A percentile compares a stretch with the other conserved stretches of the same genome.
Evolutionary conservation across 2,329 filamentous ascomycete species (phyloP).

Genomic region (Tolypocladium album): DNA sequence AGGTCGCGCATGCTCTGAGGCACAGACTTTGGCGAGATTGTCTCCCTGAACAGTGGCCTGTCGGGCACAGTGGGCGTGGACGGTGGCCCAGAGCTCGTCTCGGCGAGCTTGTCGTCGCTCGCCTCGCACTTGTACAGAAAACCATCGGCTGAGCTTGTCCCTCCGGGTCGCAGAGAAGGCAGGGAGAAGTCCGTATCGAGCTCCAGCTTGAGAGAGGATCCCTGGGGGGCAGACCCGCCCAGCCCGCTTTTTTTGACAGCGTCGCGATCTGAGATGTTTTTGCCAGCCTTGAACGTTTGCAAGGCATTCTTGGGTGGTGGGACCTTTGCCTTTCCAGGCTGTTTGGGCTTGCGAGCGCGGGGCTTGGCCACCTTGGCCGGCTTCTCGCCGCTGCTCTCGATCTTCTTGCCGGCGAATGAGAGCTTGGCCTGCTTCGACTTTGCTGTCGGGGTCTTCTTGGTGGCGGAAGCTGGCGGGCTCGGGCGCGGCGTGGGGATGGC

Average conservation of each 20-base stretch:
- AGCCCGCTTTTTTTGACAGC: conserved; percentile 10
- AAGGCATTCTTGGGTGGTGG: conserved; percentile 27
- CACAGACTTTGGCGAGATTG: conserved; percentile 32
- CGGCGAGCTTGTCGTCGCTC: conserved; percentile 3
- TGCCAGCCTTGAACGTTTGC: conserved; percentile 33
- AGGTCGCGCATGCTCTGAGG: conserved; percentile 26
- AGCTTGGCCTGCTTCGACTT: conserved; percentile 44
- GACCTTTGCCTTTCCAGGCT: conserved; percentile 22
- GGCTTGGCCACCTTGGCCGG: conserved; percentile 16
- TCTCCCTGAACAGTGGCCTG: conserved; percentile 11
- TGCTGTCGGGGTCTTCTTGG: conserved; percentile 22
- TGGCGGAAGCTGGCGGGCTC: conserved; percentile 36
- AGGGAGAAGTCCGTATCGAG: background rate
- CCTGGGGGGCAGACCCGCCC: background rate
- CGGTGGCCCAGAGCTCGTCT: conserved; percentile 5
- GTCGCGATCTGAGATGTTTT: conserved; percentile 18
- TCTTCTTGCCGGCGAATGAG: conserved; percentile 22
- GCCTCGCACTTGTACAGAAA: conserved; percentile 7
- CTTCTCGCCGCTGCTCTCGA: conserved; percentile 6
- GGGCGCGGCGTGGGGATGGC: conserved; percentile 48
- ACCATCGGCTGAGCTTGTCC: conserved; percentile 7
- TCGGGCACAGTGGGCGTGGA: conserved; percentile 9
- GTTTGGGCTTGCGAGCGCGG: conserved; percentile 20
- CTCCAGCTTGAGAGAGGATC: background rate
- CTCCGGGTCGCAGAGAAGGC: conserved; percentile 14